Evolutionary conservation across 2,329 filamentous ascomycete genomes (phyloP).

Genomic region (Colletotrichum endophyticum): DNA sequence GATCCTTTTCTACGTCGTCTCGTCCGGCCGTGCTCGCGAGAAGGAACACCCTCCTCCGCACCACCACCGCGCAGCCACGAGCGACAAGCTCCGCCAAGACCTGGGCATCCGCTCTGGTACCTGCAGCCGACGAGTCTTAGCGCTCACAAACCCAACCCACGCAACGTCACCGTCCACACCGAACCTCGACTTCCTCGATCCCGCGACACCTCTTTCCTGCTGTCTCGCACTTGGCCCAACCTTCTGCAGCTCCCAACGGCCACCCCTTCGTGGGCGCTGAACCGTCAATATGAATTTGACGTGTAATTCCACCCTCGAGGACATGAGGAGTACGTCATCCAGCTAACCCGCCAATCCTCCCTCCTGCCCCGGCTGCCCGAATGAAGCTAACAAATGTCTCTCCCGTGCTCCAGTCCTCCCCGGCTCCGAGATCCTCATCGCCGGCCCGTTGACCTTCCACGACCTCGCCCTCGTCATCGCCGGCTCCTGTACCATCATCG

Average conservation of each 20-base stretch:
- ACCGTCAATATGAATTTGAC: conserved; percentile 36
- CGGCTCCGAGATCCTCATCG: conserved; percentile 51
- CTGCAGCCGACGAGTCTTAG: conserved; percentile 15
- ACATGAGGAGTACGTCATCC: conserved; percentile 43
- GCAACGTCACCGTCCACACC: not conserved
- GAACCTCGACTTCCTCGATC: not conserved
- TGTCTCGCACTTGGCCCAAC: not conserved
- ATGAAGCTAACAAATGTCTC: not conserved
- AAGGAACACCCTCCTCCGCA: not conserved
- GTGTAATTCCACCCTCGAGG: conserved; percentile 49
- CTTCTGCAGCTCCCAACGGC: not conserved
- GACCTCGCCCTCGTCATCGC: conserved; percentile 57
- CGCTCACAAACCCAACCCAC: not conserved
- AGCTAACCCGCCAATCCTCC: not conserved
- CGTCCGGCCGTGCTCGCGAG: not conserved
- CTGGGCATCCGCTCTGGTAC: conserved; percentile 9
- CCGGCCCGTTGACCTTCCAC: conserved; percentile 58
- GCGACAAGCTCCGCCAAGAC: conserved; percentile 16
- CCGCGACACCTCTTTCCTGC: not conserved
- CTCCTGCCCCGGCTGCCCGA: not conserved
- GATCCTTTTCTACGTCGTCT: not conserved
- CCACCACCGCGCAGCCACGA: not conserved
- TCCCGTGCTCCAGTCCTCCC: conserved; percentile 37
- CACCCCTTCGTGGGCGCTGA: not conserved
- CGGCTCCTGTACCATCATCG: conserved; percentile 52